These are phyloP conservation scores for Termitomyces heimii DNA, from an alignment of 768 basidiomycete species.

Conservation along the genomic window DNA sequence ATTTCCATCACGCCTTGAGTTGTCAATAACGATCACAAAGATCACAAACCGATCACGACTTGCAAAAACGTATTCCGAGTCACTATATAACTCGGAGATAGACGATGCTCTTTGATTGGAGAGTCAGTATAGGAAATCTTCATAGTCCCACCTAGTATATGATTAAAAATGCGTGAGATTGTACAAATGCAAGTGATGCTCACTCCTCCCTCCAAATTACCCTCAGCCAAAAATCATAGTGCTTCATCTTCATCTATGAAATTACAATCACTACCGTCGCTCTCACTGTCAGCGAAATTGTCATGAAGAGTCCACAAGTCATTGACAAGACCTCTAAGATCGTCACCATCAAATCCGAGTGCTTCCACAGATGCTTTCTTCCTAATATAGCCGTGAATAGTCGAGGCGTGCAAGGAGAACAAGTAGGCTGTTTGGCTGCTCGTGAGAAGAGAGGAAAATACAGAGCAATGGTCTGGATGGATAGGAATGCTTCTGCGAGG, in stretches of 20 bases:
- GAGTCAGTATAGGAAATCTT: neutral
- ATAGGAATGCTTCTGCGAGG: conserved; percentile 9
- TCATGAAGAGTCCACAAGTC: conserved; percentile 59
- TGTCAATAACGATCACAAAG: neutral
- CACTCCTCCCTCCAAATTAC: no score
- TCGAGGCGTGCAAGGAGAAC: conserved; percentile 47
- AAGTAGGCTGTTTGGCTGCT: conserved; percentile 31
- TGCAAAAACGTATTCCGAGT: no score
- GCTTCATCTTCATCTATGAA: neutral
- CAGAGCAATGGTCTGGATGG: conserved; percentile 12
- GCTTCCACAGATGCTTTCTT: conserved; percentile 28
- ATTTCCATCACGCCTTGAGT: no score
- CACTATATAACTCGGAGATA: no score
- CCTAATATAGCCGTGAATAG: conserved; percentile 38
- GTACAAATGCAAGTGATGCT: neutral
- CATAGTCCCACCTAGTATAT: neutral
- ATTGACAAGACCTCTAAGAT: conserved; percentile 48
- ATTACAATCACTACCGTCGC: conserved; percentile 7
- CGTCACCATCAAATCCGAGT: conserved; percentile 46
- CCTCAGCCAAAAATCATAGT: neutral
- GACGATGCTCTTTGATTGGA: neutral
- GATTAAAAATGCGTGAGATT: neutral
- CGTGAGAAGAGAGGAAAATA: conserved; percentile 42
- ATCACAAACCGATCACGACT: neutral
- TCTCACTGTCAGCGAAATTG: conserved; percentile 24